Evolutionary conservation across 345 rosid species (phyloP).

Genomic region (Aquilaria yunnanensis): DNA sequence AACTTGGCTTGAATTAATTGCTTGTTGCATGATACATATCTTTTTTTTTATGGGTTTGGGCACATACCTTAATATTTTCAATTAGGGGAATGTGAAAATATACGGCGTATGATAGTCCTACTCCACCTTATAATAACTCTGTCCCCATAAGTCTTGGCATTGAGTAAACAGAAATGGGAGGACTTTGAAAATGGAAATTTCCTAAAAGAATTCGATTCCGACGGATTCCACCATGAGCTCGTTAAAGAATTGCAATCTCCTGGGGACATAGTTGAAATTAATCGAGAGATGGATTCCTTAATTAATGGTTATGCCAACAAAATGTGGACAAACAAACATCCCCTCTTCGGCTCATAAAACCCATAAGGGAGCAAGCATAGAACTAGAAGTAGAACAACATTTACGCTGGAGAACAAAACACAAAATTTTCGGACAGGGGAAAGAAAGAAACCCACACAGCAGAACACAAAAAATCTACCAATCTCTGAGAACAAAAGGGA

Average conservation of each 20-base stretch:
- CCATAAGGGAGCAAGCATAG: not conserved
- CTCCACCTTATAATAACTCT: too few relatives aligned
- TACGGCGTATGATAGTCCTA: too few relatives aligned
- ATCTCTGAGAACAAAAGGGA: not conserved
- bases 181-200: not conserved
- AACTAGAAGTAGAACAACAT: not conserved
- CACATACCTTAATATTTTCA: too few relatives aligned
- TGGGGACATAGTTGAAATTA: not conserved
- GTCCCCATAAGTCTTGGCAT: too few relatives aligned
- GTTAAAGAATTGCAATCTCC: not conserved
- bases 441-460: conserved; percentile 2
- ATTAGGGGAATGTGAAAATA: too few relatives aligned
- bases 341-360: not conserved
- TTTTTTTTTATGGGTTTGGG: too few relatives aligned
- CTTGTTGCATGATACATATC: too few relatives aligned
- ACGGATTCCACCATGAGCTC: not conserved
- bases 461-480: not conserved
- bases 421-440: conserved; percentile 5
- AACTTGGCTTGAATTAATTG: too few relatives aligned
- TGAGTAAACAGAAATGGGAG: too few relatives aligned
- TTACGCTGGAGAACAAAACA: conserved; percentile 10
- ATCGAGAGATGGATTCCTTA: not conserved
- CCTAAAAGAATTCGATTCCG: not conserved
- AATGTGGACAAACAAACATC: not conserved
- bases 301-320: not conserved